Base-by-base conservation (phyloP, 192 early-diverging fungal genomes). In the Rhizophagus clarus region DNA sequence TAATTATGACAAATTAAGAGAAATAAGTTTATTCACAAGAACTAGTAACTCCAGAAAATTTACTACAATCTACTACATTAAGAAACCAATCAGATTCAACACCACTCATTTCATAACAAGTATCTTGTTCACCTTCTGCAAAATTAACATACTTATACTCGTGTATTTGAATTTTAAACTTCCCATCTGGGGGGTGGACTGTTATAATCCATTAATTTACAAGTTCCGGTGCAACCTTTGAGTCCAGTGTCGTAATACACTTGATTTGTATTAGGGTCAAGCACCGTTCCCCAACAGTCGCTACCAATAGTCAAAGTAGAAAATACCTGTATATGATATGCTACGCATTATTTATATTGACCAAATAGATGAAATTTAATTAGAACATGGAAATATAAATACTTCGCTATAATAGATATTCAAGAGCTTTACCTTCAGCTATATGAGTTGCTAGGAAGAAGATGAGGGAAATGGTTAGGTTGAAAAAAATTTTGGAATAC, bases 351-450 rank as follows among this genome's bases (percentile, higher is more conserved):
- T 64, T 64, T 64, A 29, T 64, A 64, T 29, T 47, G 45, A 47
- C 7, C 45, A 47, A 47, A 47, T 47, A 64, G n/a, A n/a, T n/a
- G n/a, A n/a, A n/a, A n/a, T n/a, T n/a, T n/a, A n/a, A n/a, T n/a
- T n/a, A n/a, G n/a, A 64, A 64, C 22, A 64, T 6, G 62, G 28
- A 64, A 64, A 29, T 3, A 28, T 29, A 64, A 64, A 64, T 64
- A 64, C 28, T 64, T 64, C 24, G 22, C 62, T 64, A 64, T 64
- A 64, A 64, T n/a, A n/a, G n/a, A 64, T 64, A 64, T 64, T 64
- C 62, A 29, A 64, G 62, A 64, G 62, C 62, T 64, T 1, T 64
- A 64, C 62, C 62, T 64, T 64, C 62, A n/a, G 62, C 7, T 64
- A 64, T 29, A 22, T 64, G 62, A 64, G 62, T 64, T 64, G 12